Evolutionary conservation across 2,329 filamentous ascomycete species (phyloP).

Genomic region (Diaporthe ampelina): DNA sequence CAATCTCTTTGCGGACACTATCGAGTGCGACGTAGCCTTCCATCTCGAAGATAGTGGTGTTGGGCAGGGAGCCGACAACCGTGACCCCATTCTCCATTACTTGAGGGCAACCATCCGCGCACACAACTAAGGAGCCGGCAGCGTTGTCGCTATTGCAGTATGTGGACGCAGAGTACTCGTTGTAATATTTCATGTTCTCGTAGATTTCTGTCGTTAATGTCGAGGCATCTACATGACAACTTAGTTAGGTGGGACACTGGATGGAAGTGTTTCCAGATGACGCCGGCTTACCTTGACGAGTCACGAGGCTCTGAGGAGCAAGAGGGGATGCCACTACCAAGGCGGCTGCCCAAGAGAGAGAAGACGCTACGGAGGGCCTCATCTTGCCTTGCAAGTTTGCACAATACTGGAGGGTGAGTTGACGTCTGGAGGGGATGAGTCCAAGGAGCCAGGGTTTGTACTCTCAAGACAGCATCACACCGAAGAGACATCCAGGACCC

Average conservation of each 20-base stretch:
- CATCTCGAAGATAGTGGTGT: constrained; percentile 49
- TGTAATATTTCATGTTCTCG: constrained; percentile 60
- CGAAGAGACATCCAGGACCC: neutral
- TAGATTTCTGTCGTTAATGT: constrained; percentile 52
- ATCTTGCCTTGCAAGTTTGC: constrained; percentile 33
- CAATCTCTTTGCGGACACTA: constrained; percentile 63
- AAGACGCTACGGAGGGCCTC: constrained; percentile 36
- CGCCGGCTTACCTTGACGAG: constrained; percentile 36
- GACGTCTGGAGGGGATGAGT: constrained; percentile 2
- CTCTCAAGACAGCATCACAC: constrained; percentile 28
- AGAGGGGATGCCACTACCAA: constrained; percentile 36
- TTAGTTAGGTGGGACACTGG: constrained; percentile 34
- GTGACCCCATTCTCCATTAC: constrained; percentile 59
- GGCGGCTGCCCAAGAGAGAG: constrained; percentile 30
- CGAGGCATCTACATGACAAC: constrained; percentile 36
- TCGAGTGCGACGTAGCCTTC: constrained; percentile 68
- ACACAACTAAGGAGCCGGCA: constrained; percentile 58
- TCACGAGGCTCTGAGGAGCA: neutral
- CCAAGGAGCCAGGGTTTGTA: constrained; percentile 4
- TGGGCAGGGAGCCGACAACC: constrained; percentile 58
- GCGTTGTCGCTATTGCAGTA: constrained; percentile 65
- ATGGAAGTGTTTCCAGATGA: neutral
- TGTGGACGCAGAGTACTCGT: constrained; percentile 65
- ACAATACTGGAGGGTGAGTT: neutral
- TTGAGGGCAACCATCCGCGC: constrained; percentile 59